These are phyloP conservation scores for Coemansia sp. DNA, from an alignment of 192 early-diverging fungal species.

Conservation along the genomic window DNA sequence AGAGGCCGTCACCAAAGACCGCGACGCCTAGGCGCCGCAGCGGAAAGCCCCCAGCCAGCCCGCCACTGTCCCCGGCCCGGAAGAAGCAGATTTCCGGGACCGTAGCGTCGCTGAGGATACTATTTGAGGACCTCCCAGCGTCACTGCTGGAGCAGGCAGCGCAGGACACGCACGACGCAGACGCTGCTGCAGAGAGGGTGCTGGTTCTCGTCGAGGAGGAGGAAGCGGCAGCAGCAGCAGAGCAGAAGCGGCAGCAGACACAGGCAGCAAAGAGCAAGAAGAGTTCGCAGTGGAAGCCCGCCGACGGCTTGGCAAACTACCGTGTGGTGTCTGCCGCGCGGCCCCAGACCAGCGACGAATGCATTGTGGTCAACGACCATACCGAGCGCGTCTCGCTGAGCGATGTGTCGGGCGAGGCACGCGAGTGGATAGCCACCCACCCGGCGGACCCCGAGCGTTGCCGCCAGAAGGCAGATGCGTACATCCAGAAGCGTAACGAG, in stretches of 20 bases:
- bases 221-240: neutral
- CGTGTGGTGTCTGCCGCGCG: neutral
- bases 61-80: neutral
- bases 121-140: conserved; percentile 19
- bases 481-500: conserved; percentile 27
- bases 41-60: neutral
- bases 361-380: conserved; percentile 2
- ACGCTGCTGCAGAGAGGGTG: conserved; percentile 17
- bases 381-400: conserved; percentile 19
- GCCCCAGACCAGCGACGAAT: neutral
- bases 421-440: conserved; percentile 25
- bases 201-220: neutral
- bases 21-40: neutral
- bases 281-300: conserved; percentile 16
- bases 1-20: neutral
- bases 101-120: neutral
- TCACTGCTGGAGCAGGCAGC: conserved; percentile 15
- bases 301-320: conserved; percentile 14
- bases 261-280: conserved; percentile 1
- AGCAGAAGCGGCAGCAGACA: too few species aligned
- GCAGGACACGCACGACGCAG: conserved; percentile 2
- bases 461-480: conserved; percentile 14
- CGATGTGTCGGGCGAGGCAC: conserved; percentile 21
- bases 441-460: conserved; percentile 25
- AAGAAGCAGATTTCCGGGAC: neutral